Conservation (phyloP, 2,329 filamentous ascomycete genomes). For the Penicillium sclerotiorum region DNA sequence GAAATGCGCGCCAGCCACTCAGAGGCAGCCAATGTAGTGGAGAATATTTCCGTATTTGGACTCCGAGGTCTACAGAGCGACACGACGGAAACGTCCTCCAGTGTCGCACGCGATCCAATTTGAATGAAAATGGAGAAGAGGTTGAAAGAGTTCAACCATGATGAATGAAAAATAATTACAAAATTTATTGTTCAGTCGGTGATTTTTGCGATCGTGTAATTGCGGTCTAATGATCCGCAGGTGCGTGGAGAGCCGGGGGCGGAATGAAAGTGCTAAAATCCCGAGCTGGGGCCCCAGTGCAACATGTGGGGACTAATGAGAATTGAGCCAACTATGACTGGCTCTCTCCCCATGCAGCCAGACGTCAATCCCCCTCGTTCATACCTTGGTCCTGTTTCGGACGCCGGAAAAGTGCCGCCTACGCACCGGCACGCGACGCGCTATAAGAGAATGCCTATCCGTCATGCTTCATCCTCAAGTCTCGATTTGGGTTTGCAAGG, state of each 20-base stretch:
- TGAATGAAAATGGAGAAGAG: too few relatives aligned
- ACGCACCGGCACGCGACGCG: not conserved
- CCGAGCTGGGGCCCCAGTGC: not conserved
- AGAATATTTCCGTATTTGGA: not conserved
- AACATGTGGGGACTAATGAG: not conserved
- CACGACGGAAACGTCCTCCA: too few relatives aligned
- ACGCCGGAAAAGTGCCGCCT: constrained; percentile 6
- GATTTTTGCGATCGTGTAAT: too few relatives aligned
- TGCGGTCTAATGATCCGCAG: too few relatives aligned
- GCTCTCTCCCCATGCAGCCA: not conserved
- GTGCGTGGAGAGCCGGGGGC: not conserved
- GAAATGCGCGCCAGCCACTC: not conserved
- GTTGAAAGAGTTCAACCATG: not conserved
- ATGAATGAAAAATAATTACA: too few relatives aligned
- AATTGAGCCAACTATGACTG: not conserved
- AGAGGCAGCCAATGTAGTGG: not conserved
- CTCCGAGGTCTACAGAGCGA: too few relatives aligned
- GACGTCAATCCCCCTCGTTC: not conserved
- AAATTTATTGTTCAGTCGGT: not conserved
- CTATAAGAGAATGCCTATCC: not conserved
- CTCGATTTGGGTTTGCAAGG: not conserved
- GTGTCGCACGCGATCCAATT: too few relatives aligned
- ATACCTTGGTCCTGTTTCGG: too few relatives aligned
- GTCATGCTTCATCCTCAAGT: not conserved
- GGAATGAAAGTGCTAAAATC: constrained; percentile 1